Conservation (phyloP, 75 land plant genomes). For the Chamaecyparis obtusa region DNA sequence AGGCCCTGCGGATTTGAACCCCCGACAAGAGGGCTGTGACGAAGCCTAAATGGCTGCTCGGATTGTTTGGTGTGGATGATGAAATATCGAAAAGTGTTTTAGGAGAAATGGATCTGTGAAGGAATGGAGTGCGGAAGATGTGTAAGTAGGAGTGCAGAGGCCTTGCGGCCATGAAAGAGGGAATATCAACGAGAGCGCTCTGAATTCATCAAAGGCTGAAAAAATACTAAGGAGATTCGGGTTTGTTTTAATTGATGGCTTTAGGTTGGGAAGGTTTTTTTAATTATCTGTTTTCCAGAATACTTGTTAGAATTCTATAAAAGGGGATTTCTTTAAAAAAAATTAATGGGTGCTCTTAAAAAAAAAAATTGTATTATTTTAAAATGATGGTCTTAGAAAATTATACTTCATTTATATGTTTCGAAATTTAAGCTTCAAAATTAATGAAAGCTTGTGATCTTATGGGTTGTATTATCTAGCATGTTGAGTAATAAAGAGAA, state of each 20-base stretch:
- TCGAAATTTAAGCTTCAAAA: too few species aligned
- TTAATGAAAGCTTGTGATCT: too few species aligned
- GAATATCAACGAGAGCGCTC: not conserved
- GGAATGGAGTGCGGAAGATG: not conserved
- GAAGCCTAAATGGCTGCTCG: not conserved
- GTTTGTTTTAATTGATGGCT: not conserved
- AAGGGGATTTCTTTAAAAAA: too few species aligned
- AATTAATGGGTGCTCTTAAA: too few species aligned
- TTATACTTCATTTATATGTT: too few species aligned
- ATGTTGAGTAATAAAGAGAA: too few species aligned
- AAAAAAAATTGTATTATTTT: too few species aligned
- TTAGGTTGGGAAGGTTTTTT: not conserved
- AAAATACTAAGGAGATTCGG: not conserved
- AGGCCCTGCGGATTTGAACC: not conserved
- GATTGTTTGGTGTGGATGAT: not conserved
- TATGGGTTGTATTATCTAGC: too few species aligned
- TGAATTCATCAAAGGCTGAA: not conserved
- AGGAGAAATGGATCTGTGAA: not conserved
- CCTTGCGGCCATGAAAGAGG: constrained; percentile 35
- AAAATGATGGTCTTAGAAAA: too few species aligned
- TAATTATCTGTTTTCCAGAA: not conserved
- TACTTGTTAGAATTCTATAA: not conserved
- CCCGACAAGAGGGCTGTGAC: constrained; percentile 12
- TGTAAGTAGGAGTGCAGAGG: constrained; percentile 12
- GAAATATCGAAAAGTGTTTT: not conserved